Base-by-base conservation (phyloP, 371 early-diverging fungal species). In the Saksenaea vasiformis region DNA sequence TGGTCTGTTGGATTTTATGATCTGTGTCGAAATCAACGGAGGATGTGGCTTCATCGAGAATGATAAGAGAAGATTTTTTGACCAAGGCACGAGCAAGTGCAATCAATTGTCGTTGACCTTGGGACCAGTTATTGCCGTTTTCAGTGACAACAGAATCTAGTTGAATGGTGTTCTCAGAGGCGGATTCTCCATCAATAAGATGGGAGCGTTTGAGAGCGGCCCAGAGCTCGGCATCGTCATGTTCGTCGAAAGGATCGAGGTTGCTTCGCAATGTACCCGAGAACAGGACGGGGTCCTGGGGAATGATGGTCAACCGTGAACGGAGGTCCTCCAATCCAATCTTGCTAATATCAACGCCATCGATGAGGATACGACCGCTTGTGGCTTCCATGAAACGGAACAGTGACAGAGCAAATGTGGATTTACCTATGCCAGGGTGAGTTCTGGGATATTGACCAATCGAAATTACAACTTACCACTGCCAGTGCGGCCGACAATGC, bases 71-170 rank as follows among this genome's bases (percentile, higher is more conserved):
- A 34, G 87, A 79, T 47, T 80, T 77, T 19, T 84, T 75, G 10
- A 94, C 76, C 39, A 94, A 70, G 5, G 94, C 93, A 31, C 95
- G 87, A 5, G 92, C 91, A 22, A 95, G 71, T 7, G 90, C 84
- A 39, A 96, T 82, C 62, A 94, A 71, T 71, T 95, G 96, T 27
- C 89, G 78, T 68, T 95, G 90, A 19, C 96, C 96, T 37, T 92
- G 85, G 19, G 88, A 87, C 62, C 92, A 82, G 69, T 87, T 91
- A 27, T 79, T 80, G 19, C 95, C 95, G 57, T 84, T 85, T 60
- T 89, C 89, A 28, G 71, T 82, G 60, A 90, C 85, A 10, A 72
- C 77, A 15, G 80, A 68, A 44, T 88, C 88, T 24, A 90, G 71
- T 22, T 47, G 51, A 22, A 47, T 47, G 22, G 22, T 11, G 4